Conservation (phyloP, 495 filamentous ascomycete genomes). For the Hypomontagnella submonticulosa region DNA sequence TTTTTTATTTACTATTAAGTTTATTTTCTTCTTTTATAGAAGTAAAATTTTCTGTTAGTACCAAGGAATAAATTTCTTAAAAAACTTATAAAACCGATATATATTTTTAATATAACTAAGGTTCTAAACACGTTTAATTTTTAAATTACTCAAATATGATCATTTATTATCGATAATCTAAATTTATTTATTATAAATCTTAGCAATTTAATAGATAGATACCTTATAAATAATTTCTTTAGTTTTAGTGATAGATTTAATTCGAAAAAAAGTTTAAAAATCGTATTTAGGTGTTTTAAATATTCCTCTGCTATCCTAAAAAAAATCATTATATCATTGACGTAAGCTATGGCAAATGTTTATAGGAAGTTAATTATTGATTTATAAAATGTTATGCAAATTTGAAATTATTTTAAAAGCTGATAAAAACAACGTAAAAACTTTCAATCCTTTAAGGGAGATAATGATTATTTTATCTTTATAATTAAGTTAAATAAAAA, state of each 20-base stretch:
- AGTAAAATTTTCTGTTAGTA: no score
- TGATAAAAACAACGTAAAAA: neutral
- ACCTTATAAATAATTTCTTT: neutral
- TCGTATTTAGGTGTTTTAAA: neutral
- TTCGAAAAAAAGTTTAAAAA: neutral
- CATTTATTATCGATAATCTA: no score
- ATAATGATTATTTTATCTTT: neutral
- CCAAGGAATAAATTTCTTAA: no score
- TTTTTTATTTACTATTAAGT: no score
- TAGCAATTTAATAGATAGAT: no score
- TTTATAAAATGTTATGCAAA: neutral
- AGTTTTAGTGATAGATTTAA: neutral
- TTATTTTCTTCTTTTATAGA: no score
- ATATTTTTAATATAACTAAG: no score
- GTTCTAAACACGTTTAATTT: no score
- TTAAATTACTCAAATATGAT: no score
- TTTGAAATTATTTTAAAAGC: neutral
- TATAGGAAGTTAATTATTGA: neutral
- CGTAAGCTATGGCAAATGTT: neutral
- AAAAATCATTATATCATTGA: conserved; percentile 1
- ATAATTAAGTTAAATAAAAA: neutral
- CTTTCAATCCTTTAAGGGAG: neutral
- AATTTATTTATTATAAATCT: no score
- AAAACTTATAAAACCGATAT: no score
- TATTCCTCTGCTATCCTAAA: neutral